A percentile compares a stretch with the other conserved stretches of the same genome.
Evolutionary conservation across 2,329 filamentous ascomycete genomes (phyloP).

Genomic region (Fusarium paranaense): DNA sequence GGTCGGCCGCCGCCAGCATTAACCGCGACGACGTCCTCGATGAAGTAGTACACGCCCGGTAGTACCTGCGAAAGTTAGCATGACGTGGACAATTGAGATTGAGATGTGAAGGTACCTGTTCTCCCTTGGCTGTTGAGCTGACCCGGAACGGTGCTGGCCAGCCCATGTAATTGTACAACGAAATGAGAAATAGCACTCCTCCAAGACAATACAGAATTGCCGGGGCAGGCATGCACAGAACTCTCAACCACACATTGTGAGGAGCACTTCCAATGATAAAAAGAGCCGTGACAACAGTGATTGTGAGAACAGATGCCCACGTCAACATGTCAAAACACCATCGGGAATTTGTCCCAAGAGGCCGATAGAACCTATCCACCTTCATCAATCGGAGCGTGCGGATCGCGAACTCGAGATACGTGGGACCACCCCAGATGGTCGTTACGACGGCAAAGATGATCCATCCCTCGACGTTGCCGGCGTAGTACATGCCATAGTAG

Average conservation of each 20-base stretch:
- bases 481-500: constrained; percentile 63
- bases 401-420: constrained; percentile 64
- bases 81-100: fast-evolving
- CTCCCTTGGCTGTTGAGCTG: constrained; percentile 71
- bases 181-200: constrained; percentile 54
- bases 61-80: constrained; percentile 58
- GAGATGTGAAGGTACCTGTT: constrained; percentile 42
- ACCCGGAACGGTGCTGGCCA: constrained; percentile 69
- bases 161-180: constrained; percentile 50
- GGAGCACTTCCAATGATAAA: constrained; percentile 64
- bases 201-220: constrained; percentile 63
- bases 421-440: constrained; percentile 66
- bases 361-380: constrained; percentile 62
- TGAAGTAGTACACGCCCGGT: constrained; percentile 72
- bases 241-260: constrained; percentile 60
- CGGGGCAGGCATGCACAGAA: constrained; percentile 63
- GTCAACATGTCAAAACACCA: constrained; percentile 65
- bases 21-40: constrained; percentile 76
- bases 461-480: constrained; percentile 52
- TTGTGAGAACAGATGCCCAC: constrained; percentile 59
- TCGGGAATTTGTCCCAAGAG: constrained; percentile 57
- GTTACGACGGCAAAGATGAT: constrained; percentile 65
- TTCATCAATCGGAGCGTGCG: constrained; percentile 61
- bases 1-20: constrained; percentile 68
- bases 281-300: constrained; percentile 61